Base-by-base conservation (phyloP, 371 early-diverging fungal genomes). In the Apophysomyces ossiformis region DNA sequence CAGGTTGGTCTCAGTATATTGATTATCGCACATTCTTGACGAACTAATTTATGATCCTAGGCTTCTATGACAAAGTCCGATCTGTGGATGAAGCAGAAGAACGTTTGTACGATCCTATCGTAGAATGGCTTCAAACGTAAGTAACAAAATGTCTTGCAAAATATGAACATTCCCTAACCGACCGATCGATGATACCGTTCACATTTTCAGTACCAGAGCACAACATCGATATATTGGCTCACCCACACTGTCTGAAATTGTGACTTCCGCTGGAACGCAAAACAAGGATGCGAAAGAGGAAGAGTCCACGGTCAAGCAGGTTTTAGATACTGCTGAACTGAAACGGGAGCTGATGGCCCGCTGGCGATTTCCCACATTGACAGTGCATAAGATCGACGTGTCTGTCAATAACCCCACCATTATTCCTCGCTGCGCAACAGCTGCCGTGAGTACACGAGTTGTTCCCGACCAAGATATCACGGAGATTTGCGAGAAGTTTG, bases 301-400 rank as follows among this genome's bases (percentile, higher is more conserved):
- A 61, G 64, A 16, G 64, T 64, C 43, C 80, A 68, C 50, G 65
- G 78, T 59, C 13, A 60, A 61, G 21, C 38, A 68, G 9, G 39
- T 41, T 12, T 18, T 32, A 12, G 56, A 67, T 59, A 77, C 78
- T 35, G 82, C 85, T 36, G 71, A 80, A 41, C 65, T 82, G 37
- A 86, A 82, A 50, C 66, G 80, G 11, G 76, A 83, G 13, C 58
- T 94, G 66, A 90, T 92, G 90, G 83, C 87, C 21, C 86, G 91
- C 12, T 94, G 94, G 94, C 83, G 93, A 32, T 85, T 83, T 60
- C 94, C 94, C 8, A 88, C 94, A 15, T 72, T 94, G 39, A 90
- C 94, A 1, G 85, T 94, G 15, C 94, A 94, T 63, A 89, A 89
- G 64, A 87, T 94, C 43, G 90, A 90, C 61, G 89, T 92, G 15